Conservation (phyloP, 1,284 basidiomycete genomes). For the Paramarasmius palmivorus region DNA sequence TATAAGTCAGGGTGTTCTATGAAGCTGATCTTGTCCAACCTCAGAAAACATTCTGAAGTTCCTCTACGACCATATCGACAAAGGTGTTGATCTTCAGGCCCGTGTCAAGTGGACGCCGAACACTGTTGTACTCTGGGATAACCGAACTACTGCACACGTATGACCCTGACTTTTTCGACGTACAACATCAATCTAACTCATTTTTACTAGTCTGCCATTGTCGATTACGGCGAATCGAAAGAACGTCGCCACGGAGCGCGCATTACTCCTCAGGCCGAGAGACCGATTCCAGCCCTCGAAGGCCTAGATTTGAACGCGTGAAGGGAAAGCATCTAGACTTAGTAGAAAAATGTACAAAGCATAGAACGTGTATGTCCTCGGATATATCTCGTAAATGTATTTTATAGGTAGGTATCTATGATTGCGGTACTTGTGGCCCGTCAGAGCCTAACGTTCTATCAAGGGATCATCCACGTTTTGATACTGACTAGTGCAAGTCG, state of each 20-base stretch:
- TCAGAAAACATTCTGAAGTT: conserved; percentile 71
- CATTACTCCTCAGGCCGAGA: conserved; percentile 83
- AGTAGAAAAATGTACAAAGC: too few relatives aligned
- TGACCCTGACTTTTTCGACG: too few relatives aligned
- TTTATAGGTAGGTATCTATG: too few relatives aligned
- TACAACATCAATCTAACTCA: conserved; percentile 1
- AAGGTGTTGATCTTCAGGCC: conserved; percentile 69
- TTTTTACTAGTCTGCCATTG: conserved; percentile 71
- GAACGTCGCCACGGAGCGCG: conserved; percentile 78
- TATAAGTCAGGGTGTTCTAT: not conserved
- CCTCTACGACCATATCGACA: conserved; percentile 72
- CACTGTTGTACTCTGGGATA: conserved; percentile 78
- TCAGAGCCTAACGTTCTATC: too few relatives aligned
- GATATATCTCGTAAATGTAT: not conserved
- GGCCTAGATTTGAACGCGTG: conserved; percentile 42
- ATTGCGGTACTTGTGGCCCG: too few relatives aligned
- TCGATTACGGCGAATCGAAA: conserved; percentile 69
- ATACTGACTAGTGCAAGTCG: too few relatives aligned
- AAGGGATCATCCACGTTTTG: too few relatives aligned
- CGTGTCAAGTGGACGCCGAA: conserved; percentile 70
- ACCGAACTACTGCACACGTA: conserved; percentile 72
- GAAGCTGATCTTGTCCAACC: too few relatives aligned
- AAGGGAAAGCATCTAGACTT: not conserved
- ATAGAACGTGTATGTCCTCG: not conserved
- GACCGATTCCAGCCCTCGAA: conserved; percentile 67